Conservation (phyloP, 169 alveolate species). For the Neospora caninum region DNA sequence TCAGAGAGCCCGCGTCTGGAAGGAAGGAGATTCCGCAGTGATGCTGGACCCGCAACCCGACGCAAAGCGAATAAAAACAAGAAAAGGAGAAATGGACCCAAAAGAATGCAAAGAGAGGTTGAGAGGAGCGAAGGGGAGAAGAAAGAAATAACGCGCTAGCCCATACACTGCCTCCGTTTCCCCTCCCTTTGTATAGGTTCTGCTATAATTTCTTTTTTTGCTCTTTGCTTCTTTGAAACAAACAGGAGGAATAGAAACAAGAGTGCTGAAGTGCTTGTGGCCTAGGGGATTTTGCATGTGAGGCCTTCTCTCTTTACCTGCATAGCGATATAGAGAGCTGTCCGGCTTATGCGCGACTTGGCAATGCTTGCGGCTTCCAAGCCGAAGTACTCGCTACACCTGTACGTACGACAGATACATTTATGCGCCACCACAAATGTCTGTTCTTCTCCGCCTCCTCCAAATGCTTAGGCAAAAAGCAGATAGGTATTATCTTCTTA, state of each 20-base stretch:
- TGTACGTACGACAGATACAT: neutral
- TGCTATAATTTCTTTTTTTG: too few species aligned
- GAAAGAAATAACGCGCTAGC: neutral
- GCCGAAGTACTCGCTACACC: slow-evolving; percentile 48
- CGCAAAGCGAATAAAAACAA: neutral
- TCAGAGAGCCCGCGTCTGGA: slow-evolving; percentile 53
- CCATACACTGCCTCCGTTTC: neutral
- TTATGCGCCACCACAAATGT: neutral
- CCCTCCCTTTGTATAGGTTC: neutral
- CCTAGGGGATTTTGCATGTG: neutral
- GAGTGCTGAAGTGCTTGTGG: too few species aligned
- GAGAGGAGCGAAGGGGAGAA: neutral
- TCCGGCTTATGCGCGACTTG: slow-evolving; percentile 32
- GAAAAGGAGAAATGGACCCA: neutral
- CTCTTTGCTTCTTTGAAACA: too few species aligned
- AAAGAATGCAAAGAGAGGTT: neutral
- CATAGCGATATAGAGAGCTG: slow-evolving; percentile 53
- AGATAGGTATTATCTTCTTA: too few species aligned
- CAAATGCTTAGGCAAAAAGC: too few species aligned
- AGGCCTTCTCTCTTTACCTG: slow-evolving; percentile 33
- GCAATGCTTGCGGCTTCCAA: slow-evolving; percentile 55
- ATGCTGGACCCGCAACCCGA: slow-evolving; percentile 42
- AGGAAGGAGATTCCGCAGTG: slow-evolving; percentile 65
- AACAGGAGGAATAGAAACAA: too few species aligned
- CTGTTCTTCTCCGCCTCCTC: neutral